These are phyloP conservation scores for Mycena citricolor DNA, from an alignment of 1,284 basidiomycete species.

Conservation along the genomic window DNA sequence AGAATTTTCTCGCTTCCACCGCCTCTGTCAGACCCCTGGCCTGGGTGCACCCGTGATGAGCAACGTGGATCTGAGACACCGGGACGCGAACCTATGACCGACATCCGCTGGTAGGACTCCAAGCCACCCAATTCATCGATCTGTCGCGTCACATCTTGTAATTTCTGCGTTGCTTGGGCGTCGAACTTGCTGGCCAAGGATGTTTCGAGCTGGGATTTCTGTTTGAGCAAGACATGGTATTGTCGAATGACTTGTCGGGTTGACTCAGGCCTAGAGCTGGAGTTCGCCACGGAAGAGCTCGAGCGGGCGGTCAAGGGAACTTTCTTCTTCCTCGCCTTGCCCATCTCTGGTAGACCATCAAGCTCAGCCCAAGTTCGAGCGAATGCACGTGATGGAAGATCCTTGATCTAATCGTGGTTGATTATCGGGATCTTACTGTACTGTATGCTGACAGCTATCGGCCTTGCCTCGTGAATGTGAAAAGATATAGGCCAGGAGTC, in stretches of 20 bases:
- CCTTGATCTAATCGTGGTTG: too few relatives aligned
- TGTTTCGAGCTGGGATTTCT: conserved; percentile 47
- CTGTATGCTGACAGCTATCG: too few relatives aligned
- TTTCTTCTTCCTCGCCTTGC: conserved; percentile 26
- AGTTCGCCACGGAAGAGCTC: conserved; percentile 17
- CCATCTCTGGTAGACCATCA: conserved; percentile 1
- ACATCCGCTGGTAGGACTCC: conserved; percentile 79
- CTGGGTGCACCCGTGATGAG: conserved; percentile 65
- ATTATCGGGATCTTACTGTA: too few relatives aligned
- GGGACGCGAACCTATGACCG: conserved; percentile 48
- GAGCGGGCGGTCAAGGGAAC: conserved; percentile 29
- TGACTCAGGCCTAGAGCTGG: conserved; percentile 43
- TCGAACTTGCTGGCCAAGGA: conserved; percentile 18
- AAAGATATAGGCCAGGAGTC: too few relatives aligned
- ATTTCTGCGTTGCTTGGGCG: conserved; percentile 29
- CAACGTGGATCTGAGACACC: background rate
- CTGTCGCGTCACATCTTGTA: conserved; percentile 55
- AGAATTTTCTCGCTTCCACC: conserved; percentile 83
- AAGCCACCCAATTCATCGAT: conserved; percentile 74
- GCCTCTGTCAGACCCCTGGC: conserved; percentile 77
- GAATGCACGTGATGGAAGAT: too few relatives aligned
- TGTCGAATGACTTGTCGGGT: conserved; percentile 65
- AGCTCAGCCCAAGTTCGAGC: too few relatives aligned
- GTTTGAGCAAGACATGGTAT: conserved; percentile 71
- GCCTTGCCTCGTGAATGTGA: too few relatives aligned